Percentiles rank a stretch among this genome's conserved stretches.
Evolutionary conservation across 768 basidiomycete genomes (phyloP).

Genomic region (Lactifluus subvellereus): DNA sequence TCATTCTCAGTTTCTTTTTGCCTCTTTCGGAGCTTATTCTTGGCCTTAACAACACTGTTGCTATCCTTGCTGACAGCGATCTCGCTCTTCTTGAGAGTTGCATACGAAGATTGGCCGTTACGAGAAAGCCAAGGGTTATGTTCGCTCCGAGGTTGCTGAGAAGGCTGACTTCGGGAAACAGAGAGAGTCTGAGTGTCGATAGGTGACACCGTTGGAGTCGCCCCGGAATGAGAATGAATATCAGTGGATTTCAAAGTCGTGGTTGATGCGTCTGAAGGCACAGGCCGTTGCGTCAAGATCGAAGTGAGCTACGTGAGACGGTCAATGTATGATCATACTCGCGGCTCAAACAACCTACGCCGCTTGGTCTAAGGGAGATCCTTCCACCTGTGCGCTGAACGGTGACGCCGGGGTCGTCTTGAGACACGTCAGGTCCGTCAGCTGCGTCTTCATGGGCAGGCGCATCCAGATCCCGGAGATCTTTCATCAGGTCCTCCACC

Average conservation of each 20-base stretch:
- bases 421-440: conserved; percentile 32
- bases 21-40: conserved; percentile 68
- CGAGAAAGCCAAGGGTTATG: conserved; percentile 80
- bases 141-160: conserved; percentile 18
- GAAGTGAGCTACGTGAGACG: conserved; percentile 8
- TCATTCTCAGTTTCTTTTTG: conserved; percentile 50
- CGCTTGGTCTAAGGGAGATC: conserved; percentile 53
- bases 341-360: conserved; percentile 7
- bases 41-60: conserved; percentile 54
- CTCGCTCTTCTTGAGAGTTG: conserved; percentile 67
- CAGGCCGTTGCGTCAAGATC: conserved; percentile 10
- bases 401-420: conserved; percentile 34
- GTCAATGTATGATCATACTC: neutral
- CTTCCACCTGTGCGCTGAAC: conserved; percentile 63
- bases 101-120: conserved; percentile 26
- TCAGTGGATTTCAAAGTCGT: conserved; percentile 59
- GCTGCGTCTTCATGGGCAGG: conserved; percentile 29
- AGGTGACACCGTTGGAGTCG: conserved; percentile 14
- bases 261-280: conserved; percentile 54
- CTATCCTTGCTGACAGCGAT: conserved; percentile 66
- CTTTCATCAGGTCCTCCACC: conserved; percentile 67
- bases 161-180: conserved; percentile 26
- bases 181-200: conserved; percentile 20
- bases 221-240: conserved; percentile 38
- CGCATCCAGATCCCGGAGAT: conserved; percentile 46